A percentile compares a stretch with the other conserved stretches of the same genome.
Evolutionary conservation across 2,329 filamentous ascomycete species (phyloP).

Genomic region (Diplodia mutila): DNA sequence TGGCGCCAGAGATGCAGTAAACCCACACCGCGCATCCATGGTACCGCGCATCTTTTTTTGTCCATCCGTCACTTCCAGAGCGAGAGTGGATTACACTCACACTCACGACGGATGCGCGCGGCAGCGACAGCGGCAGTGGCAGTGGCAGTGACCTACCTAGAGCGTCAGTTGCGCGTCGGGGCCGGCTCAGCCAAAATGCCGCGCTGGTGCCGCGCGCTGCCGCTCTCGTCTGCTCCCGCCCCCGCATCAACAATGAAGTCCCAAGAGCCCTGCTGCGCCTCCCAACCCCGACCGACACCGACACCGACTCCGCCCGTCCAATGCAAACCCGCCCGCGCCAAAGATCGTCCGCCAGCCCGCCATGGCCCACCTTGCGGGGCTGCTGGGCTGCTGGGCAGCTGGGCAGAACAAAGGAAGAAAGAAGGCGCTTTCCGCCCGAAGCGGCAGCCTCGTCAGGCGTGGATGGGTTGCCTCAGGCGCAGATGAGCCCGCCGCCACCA

Average conservation of each 20-base stretch:
- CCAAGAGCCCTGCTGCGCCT: neutral
- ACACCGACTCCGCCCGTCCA: neutral
- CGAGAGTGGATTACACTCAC: no score
- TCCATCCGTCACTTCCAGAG: no score
- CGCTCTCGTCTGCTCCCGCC: conserved; percentile 17
- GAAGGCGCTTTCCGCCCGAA: neutral
- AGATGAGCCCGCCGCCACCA: neutral
- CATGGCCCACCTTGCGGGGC: no score
- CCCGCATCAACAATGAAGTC: conserved; percentile 15
- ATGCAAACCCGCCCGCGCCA: neutral
- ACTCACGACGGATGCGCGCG: conserved; percentile 17
- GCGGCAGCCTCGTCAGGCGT: conserved; percentile 3
- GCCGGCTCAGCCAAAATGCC: conserved; percentile 18
- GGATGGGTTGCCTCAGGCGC: neutral
- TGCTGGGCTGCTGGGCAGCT: neutral
- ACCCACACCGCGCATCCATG: neutral
- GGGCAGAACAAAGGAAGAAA: neutral
- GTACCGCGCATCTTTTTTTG: neutral
- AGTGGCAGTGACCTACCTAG: neutral
- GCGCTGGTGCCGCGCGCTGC: neutral
- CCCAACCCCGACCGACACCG: neutral
- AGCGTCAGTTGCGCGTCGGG: neutral
- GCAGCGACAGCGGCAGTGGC: neutral
- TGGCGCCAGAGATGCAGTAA: neutral
- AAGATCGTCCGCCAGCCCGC: neutral